Percentiles rank a stretch among this genome's conserved stretches.
These are phyloP conservation scores for Goffeauzyma gilvescens DNA, from an alignment of 768 basidiomycete genomes.

Conservation along the genomic window DNA sequence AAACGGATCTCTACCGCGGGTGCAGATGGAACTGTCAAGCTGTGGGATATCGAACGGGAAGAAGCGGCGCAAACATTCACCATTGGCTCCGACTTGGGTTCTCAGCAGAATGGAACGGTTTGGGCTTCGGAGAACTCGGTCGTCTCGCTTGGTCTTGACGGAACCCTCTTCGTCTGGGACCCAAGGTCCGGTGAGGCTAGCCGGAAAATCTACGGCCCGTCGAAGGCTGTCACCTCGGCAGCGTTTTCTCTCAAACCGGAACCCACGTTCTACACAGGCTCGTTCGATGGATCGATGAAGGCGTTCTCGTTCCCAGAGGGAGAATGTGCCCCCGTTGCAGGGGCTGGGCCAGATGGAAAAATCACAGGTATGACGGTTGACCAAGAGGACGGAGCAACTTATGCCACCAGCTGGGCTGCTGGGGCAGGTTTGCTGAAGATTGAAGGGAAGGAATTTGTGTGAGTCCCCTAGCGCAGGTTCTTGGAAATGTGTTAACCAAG, in stretches of 20 bases:
- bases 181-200: constrained; percentile 45
- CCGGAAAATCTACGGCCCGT: constrained; percentile 50
- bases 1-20: constrained; percentile 60
- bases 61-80: constrained; percentile 52
- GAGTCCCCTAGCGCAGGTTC: constrained; percentile 18
- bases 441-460: constrained; percentile 38
- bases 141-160: constrained; percentile 64
- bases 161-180: constrained; percentile 67
- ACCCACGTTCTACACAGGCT: constrained; percentile 59
- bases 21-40: constrained; percentile 66
- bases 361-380: constrained; percentile 45
- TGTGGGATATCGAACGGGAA: constrained; percentile 66
- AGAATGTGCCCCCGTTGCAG: constrained; percentile 35
- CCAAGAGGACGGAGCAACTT: constrained; percentile 45
- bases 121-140: constrained; percentile 56
- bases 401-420: constrained; percentile 15
- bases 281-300: constrained; percentile 39
- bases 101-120: constrained; percentile 71
- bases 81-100: constrained; percentile 49
- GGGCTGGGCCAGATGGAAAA: constrained; percentile 51
- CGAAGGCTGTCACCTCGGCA: constrained; percentile 54
- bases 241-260: constrained; percentile 13
- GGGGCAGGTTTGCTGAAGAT: background rate
- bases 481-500: background rate
- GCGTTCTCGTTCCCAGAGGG: constrained; percentile 30